Conservation (phyloP, 1,284 basidiomycete genomes). For the Trichosporon faecale region DNA sequence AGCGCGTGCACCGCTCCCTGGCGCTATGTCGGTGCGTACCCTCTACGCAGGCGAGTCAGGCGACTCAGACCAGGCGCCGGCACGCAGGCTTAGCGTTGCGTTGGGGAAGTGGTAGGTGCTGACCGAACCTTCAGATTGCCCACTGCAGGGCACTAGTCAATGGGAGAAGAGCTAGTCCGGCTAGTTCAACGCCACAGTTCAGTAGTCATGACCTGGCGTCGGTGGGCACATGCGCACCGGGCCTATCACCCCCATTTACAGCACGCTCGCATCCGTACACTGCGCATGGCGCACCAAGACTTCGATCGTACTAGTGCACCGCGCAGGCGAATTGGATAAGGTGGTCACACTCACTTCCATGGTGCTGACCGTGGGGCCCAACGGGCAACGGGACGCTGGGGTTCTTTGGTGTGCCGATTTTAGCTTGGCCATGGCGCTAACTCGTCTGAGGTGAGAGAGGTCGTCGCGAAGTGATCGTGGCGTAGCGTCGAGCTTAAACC, state of each 20-base stretch:
- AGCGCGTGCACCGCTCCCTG: neutral
- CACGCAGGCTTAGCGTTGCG: neutral
- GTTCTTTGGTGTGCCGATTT: neutral
- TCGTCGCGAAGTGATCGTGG: neutral
- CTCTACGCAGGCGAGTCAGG: neutral
- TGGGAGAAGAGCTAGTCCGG: neutral
- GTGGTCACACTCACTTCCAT: neutral
- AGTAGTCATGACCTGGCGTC: neutral
- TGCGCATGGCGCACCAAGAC: neutral
- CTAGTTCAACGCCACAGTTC: neutral
- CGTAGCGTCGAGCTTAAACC: neutral
- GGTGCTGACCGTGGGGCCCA: neutral
- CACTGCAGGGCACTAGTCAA: neutral
- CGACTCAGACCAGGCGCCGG: too few relatives aligned
- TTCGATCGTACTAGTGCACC: neutral
- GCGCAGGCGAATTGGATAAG: neutral
- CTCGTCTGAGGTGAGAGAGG: neutral
- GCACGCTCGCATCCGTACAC: neutral
- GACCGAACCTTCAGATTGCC: neutral
- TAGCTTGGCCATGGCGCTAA: neutral
- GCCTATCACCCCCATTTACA: neutral
- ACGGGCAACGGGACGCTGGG: neutral
- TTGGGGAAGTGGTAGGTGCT: neutral
- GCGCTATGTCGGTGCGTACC: neutral
- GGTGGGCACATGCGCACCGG: neutral